A percentile compares a stretch with the other conserved stretches of the same genome.
Evolutionary conservation across 176 grass and related monocot genomes (phyloP).

Genomic region (Tillandsia fasciculata): DNA sequence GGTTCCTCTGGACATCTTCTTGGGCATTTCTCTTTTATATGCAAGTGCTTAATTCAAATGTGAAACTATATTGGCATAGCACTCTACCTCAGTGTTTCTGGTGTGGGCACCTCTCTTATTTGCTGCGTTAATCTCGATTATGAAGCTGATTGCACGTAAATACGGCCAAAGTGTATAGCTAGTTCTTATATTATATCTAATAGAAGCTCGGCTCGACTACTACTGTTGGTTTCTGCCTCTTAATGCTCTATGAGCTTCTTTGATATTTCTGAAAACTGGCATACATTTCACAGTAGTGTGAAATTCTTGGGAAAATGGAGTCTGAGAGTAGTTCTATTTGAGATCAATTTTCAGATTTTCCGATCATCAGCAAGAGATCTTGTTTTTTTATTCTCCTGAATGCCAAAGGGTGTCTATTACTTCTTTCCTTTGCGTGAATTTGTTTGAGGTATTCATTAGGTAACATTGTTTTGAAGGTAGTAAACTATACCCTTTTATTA

Average conservation of each 20-base stretch:
- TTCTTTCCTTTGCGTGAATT: too few species aligned
- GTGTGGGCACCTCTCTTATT: conserved; percentile 67
- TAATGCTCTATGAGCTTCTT: conserved; percentile 75
- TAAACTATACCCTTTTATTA: too few species aligned
- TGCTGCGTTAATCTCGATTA: conserved; percentile 42
- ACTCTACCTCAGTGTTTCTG: conserved; percentile 81
- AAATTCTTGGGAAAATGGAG: conserved; percentile 17
- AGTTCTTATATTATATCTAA: conserved; percentile 83
- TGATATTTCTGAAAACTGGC: conserved; percentile 32
- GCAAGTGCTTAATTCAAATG: conserved; percentile 43
- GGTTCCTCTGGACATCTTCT: conserved; percentile 77
- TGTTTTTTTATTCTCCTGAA: background rate
- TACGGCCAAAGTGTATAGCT: conserved; percentile 17
- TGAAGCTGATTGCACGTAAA: conserved; percentile 35
- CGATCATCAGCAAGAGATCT: background rate
- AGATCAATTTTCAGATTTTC: background rate
- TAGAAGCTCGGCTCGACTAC: conserved; percentile 39
- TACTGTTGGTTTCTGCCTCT: conserved; percentile 72
- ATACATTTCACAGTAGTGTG: conserved; percentile 34
- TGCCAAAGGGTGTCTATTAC: too few species aligned
- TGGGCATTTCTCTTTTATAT: conserved; percentile 86
- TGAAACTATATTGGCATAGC: conserved; percentile 75
- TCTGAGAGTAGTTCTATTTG: background rate
- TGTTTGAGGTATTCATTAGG: too few species aligned
- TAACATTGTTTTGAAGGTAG: too few species aligned